These are phyloP conservation scores for Ottelia alismoides DNA, from an alignment of 106 monocot genomes.

Conservation along the genomic window DNA sequence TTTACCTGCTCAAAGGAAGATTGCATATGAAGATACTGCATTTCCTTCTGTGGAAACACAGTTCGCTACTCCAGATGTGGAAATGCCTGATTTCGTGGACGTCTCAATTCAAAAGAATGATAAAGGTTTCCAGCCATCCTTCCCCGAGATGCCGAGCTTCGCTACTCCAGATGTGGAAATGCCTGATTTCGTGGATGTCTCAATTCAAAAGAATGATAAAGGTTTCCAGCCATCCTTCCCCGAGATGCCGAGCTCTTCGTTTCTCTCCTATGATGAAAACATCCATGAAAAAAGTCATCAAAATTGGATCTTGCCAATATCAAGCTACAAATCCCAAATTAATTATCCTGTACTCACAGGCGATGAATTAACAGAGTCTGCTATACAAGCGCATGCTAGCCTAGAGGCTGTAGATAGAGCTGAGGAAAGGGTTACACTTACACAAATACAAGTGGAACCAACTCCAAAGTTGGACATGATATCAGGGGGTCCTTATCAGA, in stretches of 20 bases:
- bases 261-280: no score
- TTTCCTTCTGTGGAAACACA: no score
- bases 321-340: no score
- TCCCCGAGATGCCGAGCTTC: conserved; percentile 1
- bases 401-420: background rate
- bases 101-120: conserved; percentile 1
- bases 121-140: background rate
- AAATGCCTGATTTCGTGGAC: conserved; percentile 18
- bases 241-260: no score
- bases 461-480: background rate
- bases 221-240: background rate
- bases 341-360: no score
- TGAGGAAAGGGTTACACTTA: conserved; percentile 8
- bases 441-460: conserved; percentile 11
- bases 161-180: background rate
- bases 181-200: conserved; percentile 12
- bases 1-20: background rate
- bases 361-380: background rate
- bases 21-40: no score
- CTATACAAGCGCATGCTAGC: background rate
- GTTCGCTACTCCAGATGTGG: no score
- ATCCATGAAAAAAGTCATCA: no score
- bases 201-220: background rate
- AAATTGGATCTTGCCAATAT: no score
- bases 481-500: conserved; percentile 1